Percentiles rank a stretch among this genome's conserved stretches.
phyloP scores from a whole-genome alignment of 345 rosid species.

The Populus euphratica region DNA sequence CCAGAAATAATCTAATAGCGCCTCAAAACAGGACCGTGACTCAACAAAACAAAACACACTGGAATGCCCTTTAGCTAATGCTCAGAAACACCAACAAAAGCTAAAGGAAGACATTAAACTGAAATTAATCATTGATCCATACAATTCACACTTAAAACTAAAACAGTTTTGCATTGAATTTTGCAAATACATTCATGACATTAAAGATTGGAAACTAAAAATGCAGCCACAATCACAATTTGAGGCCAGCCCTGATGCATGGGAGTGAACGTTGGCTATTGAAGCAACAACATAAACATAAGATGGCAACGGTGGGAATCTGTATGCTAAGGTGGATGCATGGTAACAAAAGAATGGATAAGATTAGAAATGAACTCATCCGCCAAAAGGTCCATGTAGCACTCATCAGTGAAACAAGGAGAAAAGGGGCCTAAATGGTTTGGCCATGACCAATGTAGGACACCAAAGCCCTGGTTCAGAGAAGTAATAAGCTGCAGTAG shows the following conservation, averaged over 20 bases:
- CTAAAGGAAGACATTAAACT: background rate
- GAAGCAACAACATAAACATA: no score
- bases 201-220: background rate
- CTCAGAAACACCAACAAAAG: background rate
- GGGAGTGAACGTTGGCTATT: no score
- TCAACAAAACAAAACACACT: background rate
- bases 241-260: no score
- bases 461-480: background rate
- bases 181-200: background rate
- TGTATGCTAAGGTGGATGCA: no score
- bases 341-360: no score
- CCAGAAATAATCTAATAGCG: background rate
- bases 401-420: background rate
- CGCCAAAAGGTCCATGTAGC: background rate
- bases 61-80: background rate
- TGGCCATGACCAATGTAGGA: background rate
- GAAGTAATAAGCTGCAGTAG: background rate
- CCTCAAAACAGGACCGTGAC: background rate
- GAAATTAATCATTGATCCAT: background rate
- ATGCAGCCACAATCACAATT: no score
- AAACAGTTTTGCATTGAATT: background rate
- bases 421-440: background rate
- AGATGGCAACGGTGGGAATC: no score
- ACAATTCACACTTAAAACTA: background rate
- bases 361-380: no score